Evolutionary conservation across 768 basidiomycete species (phyloP), one percentile per base, ranked within the genome.

Genomic region (Macrolepiota albuminosa): DNA sequence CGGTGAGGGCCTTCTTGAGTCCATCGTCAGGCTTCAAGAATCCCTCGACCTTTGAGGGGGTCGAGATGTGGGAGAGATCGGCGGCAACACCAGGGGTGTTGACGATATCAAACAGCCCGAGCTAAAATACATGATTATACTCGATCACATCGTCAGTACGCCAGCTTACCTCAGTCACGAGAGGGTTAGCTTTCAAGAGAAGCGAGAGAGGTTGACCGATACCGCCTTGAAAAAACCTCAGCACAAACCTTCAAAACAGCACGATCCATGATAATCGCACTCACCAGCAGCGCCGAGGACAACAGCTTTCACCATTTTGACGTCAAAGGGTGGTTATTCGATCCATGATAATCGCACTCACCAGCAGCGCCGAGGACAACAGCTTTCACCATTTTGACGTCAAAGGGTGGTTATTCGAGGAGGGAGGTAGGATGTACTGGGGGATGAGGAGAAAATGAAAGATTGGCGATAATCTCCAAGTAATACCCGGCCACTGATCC

Each of bases 281-380:
- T 56, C 67, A 92, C 93, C 94, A 74, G 92, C 89, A 78, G 95
- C 95, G 74, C 95, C 95, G 72, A 98, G 95, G 66, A 98, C 94
- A 71, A 93, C 93, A 79, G 85, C 93, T 76, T 95, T 94, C 60
- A 82, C 78, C 80, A 81, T 81, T 65, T 61, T 72, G 51, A 56
- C 2, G 55, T 56, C 29, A 10, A 42, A 40, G 16, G 43, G n/a
- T n/a, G n/a, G n/a, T n/a, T n/a, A n/a, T n/a, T n/a, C 57, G 51
- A 70, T 54, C 52, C n/a, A 57, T 6, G 56, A 31, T 42, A 54
- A 58, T 54, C 36, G 40, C 34, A 63, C 76, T 56, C 67, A 92
- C 93, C 94, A 74, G 92, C 89, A 78, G 95, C 95, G 74, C 95
- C 95, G 72, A 98, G 95, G 66, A 98, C 94, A 71, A 93, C 93